Evolutionary conservation across 768 basidiomycete genomes (phyloP).

Genomic region (Pleurotus salmoneostramineus): DNA sequence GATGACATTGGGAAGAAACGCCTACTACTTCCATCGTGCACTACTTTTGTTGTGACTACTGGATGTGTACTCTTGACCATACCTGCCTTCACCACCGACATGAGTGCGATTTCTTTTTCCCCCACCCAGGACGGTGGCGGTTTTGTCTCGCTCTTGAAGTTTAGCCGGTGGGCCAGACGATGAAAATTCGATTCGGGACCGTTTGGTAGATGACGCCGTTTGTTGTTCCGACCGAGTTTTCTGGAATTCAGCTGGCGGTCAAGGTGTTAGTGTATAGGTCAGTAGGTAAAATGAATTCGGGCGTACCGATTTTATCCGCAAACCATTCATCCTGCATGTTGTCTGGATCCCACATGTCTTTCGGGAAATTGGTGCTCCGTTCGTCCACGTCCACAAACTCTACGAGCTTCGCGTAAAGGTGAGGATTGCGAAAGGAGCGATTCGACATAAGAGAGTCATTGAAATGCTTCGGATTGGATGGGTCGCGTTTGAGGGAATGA

Average conservation of each 20-base stretch:
- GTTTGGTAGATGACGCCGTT: conserved; percentile 49
- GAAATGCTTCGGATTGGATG: conserved; percentile 75
- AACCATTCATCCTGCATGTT: conserved; percentile 67
- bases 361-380: conserved; percentile 78
- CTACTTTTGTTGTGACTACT: background rate
- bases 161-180: conserved; percentile 12
- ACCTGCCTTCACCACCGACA: background rate
- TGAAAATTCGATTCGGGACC: conserved; percentile 63
- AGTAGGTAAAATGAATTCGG: conserved; percentile 7
- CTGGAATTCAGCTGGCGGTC: conserved; percentile 53
- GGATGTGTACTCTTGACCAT: background rate
- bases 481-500: conserved; percentile 61
- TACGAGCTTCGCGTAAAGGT: conserved; percentile 93
- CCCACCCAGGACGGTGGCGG: background rate
- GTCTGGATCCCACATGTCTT: conserved; percentile 68
- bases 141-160: conserved; percentile 5
- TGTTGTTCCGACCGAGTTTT: conserved; percentile 63
- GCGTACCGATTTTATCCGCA: conserved; percentile 75
- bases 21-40: background rate
- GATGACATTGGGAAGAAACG: background rate
- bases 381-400: conserved; percentile 94
- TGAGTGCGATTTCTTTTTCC: conserved; percentile 1
- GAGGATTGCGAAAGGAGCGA: conserved; percentile 92
- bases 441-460: conserved; percentile 94
- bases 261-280: conserved; percentile 11